Evolutionary conservation across 352 stramenopile genomes (phyloP), one percentile per base, ranked within the genome.

Genomic region (Paralagenidium karlingii): DNA sequence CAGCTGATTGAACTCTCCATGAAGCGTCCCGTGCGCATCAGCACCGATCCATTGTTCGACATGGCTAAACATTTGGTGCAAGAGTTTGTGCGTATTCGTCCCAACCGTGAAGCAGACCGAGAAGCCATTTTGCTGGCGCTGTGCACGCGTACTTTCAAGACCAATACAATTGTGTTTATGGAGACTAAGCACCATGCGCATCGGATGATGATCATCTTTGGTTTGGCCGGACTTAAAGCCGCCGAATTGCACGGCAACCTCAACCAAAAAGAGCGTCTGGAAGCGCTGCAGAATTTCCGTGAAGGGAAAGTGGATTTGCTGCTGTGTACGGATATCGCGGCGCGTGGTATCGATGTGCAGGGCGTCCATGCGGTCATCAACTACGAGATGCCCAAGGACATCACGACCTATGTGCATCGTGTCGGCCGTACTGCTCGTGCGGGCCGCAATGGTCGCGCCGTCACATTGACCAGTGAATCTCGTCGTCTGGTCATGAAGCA

Each of bases 321-420:
- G 46, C 63, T 99, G 25, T 96, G 90, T 58, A 99, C 96, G 2
- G 96, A 99, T 54, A 76, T 99, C 32, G 95, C 96, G n/a, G 95
- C 94, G 6, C 85, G 96, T 60, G 96, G 96, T 47, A 87, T 99
- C 27, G 96, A 99, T 67, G 94, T 99, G 45, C 73, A 91, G 45
- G 88, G 88, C 24, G 94, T 99, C 9, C 71, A 98, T 49, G 90
- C 90, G 15, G 96, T 99, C 3, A 97, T 99, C 58, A 99, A 99
- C 69, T 98, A 98, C 68, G 95, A 99, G 58, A 99, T 99, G 94
- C 96, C 96, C 1, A 92, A 95, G 53, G 82, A 98, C 46, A 78
- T 98, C 10, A 94, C 88, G 26, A 98, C 91, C 1, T 99, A 99
- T 57, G 94, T 99, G 16, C 96, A 99, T 67, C 82, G 96, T 40